These are phyloP conservation scores for Fraxinus platypoda DNA, from an alignment of 305 asterid genomes.

Conservation along the genomic window DNA sequence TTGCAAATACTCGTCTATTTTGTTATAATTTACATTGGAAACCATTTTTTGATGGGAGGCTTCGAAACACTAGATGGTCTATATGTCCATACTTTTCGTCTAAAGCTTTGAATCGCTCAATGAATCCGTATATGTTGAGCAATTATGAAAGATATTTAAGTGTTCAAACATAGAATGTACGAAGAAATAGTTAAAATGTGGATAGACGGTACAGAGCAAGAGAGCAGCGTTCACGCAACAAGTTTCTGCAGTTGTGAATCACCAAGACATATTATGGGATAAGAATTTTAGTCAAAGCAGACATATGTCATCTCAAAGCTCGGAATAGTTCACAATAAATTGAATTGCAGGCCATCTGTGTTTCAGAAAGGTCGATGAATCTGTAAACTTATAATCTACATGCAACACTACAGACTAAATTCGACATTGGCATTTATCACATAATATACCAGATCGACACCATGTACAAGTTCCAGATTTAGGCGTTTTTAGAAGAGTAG, in stretches of 20 bases:
- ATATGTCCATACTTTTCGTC: neutral
- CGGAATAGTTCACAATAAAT: neutral
- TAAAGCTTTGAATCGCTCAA: neutral
- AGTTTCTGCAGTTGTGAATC: neutral
- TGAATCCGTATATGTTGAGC: neutral
- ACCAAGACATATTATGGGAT: neutral
- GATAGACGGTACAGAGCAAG: neutral
- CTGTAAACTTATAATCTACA: neutral
- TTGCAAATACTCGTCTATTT: slow-evolving; percentile 2
- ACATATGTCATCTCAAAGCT: neutral
- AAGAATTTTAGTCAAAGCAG: neutral
- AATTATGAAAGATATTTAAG: neutral
- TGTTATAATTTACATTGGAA: neutral
- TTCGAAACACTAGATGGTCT: neutral
- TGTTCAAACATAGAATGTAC: neutral
- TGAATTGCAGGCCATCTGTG: neutral
- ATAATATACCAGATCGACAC: neutral
- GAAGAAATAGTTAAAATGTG: neutral
- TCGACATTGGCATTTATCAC: slow-evolving; percentile 4
- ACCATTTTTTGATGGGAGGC: neutral
- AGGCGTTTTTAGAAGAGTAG: slow-evolving; percentile 17
- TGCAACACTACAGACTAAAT: slow-evolving; percentile 8
- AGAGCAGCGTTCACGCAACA: neutral
- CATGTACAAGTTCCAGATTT: slow-evolving; percentile 23
- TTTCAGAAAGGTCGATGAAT: neutral